Conservation (phyloP, 2,329 filamentous ascomycete species). For the Pestalotiopsis sp. region DNA sequence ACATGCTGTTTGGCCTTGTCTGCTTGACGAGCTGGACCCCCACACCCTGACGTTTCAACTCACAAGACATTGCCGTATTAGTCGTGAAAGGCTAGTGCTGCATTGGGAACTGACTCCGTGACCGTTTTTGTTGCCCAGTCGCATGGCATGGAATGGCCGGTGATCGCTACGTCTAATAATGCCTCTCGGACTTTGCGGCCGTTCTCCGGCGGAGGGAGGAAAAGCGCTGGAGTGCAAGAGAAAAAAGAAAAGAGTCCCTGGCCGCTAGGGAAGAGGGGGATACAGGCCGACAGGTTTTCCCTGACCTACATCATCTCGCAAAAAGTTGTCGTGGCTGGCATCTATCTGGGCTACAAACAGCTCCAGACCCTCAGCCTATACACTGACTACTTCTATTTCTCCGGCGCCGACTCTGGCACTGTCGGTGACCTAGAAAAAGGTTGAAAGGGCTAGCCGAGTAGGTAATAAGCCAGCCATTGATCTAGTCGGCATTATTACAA, state of each 20-base stretch:
- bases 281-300: neutral
- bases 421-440: neutral
- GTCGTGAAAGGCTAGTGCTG: neutral
- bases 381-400: neutral
- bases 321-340: neutral
- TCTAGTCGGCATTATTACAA: neutral
- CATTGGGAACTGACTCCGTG: constrained; percentile 8
- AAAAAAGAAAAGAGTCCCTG: neutral
- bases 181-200: neutral
- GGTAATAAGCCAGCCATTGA: neutral
- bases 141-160: constrained; percentile 1
- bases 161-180: constrained; percentile 2
- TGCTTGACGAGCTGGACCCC: neutral
- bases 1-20: neutral
- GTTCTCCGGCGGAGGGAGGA: neutral
- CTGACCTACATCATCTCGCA: neutral
- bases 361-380: neutral
- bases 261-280: neutral
- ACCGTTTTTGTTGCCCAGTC: constrained; percentile 1
- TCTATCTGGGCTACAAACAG: neutral
- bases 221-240: neutral
- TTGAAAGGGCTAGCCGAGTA: neutral
- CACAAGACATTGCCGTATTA: constrained; percentile 1
- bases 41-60: constrained; percentile 9
- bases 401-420: neutral